Evolutionary conservation across 1,139 yeast species (phyloP).

Genomic region (Pneumocystis jirovecii): DNA sequence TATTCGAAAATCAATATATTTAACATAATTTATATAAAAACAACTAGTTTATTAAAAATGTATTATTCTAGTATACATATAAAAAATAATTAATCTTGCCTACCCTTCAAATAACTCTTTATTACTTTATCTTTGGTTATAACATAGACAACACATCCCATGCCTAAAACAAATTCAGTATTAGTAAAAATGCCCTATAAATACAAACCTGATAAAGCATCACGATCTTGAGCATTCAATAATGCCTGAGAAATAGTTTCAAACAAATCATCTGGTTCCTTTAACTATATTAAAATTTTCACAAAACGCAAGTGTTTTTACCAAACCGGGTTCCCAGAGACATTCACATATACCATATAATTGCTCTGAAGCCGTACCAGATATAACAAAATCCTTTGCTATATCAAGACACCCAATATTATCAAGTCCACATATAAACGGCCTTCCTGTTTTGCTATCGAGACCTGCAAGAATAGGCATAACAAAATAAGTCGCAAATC

Average conservation of each 20-base stretch:
- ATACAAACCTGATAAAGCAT: constrained; percentile 70
- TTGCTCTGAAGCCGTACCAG: constrained; percentile 94
- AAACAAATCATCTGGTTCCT: constrained; percentile 83
- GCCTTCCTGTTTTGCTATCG: constrained; percentile 62
- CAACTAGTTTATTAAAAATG: neutral
- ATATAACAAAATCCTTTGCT: constrained; percentile 89
- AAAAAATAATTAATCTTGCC: constrained; percentile 53
- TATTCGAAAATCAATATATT: neutral
- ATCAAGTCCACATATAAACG: constrained; percentile 92
- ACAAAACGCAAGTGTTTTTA: neutral
- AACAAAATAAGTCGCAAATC: constrained; percentile 89
- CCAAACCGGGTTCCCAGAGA: constrained; percentile 76
- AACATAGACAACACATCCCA: constrained; percentile 95
- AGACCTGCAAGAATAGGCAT: constrained; percentile 96
- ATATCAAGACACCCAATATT: constrained; percentile 91
- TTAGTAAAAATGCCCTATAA: neutral
- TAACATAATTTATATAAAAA: neutral
- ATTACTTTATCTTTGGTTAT: constrained; percentile 84
- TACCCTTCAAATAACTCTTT: constrained; percentile 74
- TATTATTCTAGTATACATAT: neutral
- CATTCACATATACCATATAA: constrained; percentile 97
- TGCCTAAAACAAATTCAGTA: neutral
- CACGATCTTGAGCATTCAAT: constrained; percentile 91
- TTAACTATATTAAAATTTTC: constrained; percentile 7
- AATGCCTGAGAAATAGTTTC: constrained; percentile 92